Evolutionary conservation across 805 yeast species (phyloP).

Genomic region (Barnettozyma wickerhamii): DNA sequence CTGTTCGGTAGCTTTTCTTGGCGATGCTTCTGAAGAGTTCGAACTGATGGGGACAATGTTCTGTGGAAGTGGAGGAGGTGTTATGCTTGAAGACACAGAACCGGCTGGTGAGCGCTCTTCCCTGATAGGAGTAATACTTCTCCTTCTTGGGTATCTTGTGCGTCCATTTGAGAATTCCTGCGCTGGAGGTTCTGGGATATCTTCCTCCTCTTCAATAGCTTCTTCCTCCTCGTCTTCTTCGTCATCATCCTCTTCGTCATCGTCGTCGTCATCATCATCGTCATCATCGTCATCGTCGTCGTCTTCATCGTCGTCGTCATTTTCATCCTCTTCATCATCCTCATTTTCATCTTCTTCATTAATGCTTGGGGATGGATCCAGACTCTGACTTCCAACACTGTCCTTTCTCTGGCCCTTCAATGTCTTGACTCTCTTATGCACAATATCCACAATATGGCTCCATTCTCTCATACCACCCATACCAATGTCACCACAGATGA

Average conservation of each 20-base stretch:
- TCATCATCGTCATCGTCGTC: conserved; percentile 12
- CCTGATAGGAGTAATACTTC: conserved; percentile 5
- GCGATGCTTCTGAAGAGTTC: neutral
- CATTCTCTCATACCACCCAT: conserved; percentile 94
- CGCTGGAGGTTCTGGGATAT: conserved; percentile 28
- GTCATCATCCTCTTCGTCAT: conserved; percentile 4
- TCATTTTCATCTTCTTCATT: conserved; percentile 5
- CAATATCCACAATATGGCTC: conserved; percentile 70
- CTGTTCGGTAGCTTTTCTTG: conserved; percentile 5
- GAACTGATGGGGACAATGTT: neutral
- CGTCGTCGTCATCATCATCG: conserved; percentile 10
- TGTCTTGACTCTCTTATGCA: conserved; percentile 29
- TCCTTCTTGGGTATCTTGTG: conserved; percentile 3
- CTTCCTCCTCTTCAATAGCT: conserved; percentile 38
- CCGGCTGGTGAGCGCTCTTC: conserved; percentile 5
- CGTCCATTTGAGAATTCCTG: neutral
- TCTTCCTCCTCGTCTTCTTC: conserved; percentile 1
- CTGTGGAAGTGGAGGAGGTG: conserved; percentile 1
- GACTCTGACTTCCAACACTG: conserved; percentile 21
- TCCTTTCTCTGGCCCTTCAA: conserved; percentile 14
- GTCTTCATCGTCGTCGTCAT: conserved; percentile 9
- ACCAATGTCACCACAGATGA: conserved; percentile 79
- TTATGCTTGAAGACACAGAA: neutral
- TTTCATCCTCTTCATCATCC: conserved; percentile 8
- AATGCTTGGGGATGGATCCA: neutral